phyloP scores from a whole-genome alignment of 768 basidiomycete species.

The Porphyrellus cyaneotinctus region DNA sequence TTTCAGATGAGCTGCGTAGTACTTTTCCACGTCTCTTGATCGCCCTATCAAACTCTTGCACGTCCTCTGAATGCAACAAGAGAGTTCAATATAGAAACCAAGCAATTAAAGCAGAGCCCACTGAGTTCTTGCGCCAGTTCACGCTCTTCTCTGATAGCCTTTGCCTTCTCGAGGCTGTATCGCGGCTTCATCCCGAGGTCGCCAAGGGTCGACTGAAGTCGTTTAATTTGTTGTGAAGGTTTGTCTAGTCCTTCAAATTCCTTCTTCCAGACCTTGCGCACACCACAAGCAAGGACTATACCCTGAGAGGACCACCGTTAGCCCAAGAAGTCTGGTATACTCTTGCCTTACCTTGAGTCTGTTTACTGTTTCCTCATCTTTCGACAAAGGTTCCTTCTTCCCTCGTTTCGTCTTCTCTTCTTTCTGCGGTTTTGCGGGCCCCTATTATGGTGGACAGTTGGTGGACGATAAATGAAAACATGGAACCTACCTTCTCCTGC shows the following conservation, averaged over 20 bases:
- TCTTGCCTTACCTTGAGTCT: constrained; percentile 57
- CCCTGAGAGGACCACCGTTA: constrained; percentile 38
- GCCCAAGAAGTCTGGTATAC: background rate
- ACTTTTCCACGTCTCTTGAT: constrained; percentile 30
- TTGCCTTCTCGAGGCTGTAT: constrained; percentile 77
- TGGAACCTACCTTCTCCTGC: constrained; percentile 33
- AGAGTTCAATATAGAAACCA: background rate
- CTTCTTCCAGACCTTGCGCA: constrained; percentile 73
- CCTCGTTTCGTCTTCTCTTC: constrained; percentile 26
- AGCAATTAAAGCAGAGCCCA: constrained; percentile 33
- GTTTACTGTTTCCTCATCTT: constrained; percentile 73
- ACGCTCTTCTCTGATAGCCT: constrained; percentile 62
- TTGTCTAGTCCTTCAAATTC: constrained; percentile 59
- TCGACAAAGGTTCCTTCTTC: constrained; percentile 35
- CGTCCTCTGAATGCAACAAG: constrained; percentile 57
- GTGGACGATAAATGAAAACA: background rate
- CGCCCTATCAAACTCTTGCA: constrained; percentile 61
- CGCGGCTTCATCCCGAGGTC: constrained; percentile 81
- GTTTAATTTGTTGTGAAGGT: constrained; percentile 59
- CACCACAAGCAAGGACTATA: constrained; percentile 68
- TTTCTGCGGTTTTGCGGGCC: constrained; percentile 21
- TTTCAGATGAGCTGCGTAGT: constrained; percentile 6
- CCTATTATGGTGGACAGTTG: constrained; percentile 9
- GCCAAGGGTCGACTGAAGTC: constrained; percentile 57
- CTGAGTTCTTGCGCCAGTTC: constrained; percentile 78